Evolutionary conservation across 2,329 filamentous ascomycete species (phyloP).

Genomic region (Immersiporthe knoxdaviesiana): DNA sequence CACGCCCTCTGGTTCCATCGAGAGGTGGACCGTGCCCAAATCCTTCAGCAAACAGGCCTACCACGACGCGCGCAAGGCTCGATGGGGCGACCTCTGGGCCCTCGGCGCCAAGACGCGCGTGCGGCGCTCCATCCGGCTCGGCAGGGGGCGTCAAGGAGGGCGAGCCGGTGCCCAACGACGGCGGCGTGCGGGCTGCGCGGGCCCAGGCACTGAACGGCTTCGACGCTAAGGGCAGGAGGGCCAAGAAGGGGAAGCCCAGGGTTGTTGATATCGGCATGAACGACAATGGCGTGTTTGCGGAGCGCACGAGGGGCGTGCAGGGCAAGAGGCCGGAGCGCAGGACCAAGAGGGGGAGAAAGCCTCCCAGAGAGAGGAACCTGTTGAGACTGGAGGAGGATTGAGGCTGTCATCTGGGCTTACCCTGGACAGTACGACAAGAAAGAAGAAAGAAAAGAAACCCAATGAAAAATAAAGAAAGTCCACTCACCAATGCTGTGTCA

Average conservation of each 20-base stretch:
- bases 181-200: conserved; percentile 47
- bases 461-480: not conserved
- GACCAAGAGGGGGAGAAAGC: conserved; percentile 47
- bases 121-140: conserved; percentile 62
- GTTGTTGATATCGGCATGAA: conserved; percentile 46
- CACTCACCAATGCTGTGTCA: not conserved
- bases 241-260: conserved; percentile 34
- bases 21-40: conserved; percentile 91
- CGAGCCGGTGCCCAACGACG: conserved; percentile 43
- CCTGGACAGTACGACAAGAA: too few relatives aligned
- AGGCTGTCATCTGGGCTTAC: not conserved
- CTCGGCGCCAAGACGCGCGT: conserved; percentile 88
- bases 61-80: conserved; percentile 86
- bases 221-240: conserved; percentile 6
- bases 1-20: conserved; percentile 80
- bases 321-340: conserved; percentile 42
- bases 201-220: conserved; percentile 31
- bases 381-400: conserved; percentile 45
- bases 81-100: conserved; percentile 95
- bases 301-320: conserved; percentile 40
- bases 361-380: conserved; percentile 41
- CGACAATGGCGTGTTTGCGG: conserved; percentile 43
- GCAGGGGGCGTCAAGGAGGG: conserved; percentile 44
- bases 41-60: conserved; percentile 82
- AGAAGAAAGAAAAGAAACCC: too few relatives aligned